Evolutionary conservation across 257 asterid genomes (phyloP), one percentile per base, ranked within the genome.

Genomic region (Solanum clarkiae): DNA sequence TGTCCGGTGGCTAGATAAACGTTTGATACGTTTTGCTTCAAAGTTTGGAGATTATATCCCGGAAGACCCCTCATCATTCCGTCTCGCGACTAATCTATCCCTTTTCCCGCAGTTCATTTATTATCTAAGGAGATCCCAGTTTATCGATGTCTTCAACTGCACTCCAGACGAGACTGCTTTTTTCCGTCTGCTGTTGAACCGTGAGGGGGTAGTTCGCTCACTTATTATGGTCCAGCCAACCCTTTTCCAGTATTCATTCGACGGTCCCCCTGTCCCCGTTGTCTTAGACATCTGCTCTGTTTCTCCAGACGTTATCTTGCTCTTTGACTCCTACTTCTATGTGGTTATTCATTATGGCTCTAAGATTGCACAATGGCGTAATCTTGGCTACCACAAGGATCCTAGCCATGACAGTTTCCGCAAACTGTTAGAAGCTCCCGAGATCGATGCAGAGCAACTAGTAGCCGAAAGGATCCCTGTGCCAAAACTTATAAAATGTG

Each of bases 181-280:
- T 86, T 95, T 91, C 86, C 90, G 94, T 26, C 86, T 96, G 59
- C 92, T 94, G 94, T 85, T 96, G 69, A 96, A 96, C 88, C 97
- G 98, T 20, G 99, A 96, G 65, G 98, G 97, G 26, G 99, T 96
- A 26, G 95, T 95, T 3, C 91, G 91, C 51, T 93, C 97, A 60
- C 95, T 96, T 14, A 90, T 95, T 83, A 96, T 96, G 99, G 91
- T 96, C 88, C 99, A 95, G 86, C 99, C 99, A 9, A 94, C 99
- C 1, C 99, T 96, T 40, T 92, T 94, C 85, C 97, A 90, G 80
- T 96, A 96, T 63, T 96, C 98, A 16, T 95, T 96, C 20, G 97
- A 96, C 13, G 99, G 99, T 29, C 98, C 99, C 15, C 98, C 99
- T 4, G 44, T 90, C 45, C 98, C 98, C 0, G 99, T 96, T 24